Percentiles rank a stretch among this genome's conserved stretches.
phyloP scores from a whole-genome alignment of 208 protist genomes.

The Novymonas esmeraldas region DNA sequence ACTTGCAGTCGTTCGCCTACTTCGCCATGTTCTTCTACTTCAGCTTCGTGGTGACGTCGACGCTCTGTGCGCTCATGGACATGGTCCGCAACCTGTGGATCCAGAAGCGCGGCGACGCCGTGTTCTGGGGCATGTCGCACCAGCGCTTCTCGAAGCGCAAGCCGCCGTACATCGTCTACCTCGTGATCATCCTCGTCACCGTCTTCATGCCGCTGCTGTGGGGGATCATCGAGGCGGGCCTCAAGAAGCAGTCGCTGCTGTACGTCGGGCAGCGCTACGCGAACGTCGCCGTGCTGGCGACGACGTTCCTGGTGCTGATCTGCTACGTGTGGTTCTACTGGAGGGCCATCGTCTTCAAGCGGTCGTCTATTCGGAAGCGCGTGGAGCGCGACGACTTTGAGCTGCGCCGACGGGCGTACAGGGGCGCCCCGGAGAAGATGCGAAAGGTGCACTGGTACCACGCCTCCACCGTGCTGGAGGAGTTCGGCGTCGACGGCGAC shows the following conservation, averaged over 20 bases:
- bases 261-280: constrained; percentile 75
- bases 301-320: constrained; percentile 52
- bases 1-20: constrained; percentile 63
- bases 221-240: constrained; percentile 61
- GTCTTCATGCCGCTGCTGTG: constrained; percentile 78
- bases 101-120: constrained; percentile 54
- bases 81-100: constrained; percentile 75
- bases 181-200: constrained; percentile 66
- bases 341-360: constrained; percentile 65
- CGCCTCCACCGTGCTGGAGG: constrained; percentile 74
- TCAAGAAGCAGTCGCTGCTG: constrained; percentile 61
- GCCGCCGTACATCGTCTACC: constrained; percentile 78
- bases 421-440: constrained; percentile 42
- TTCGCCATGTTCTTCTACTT: constrained; percentile 82
- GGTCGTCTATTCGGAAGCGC: constrained; percentile 40
- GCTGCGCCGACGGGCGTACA: constrained; percentile 61
- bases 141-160: constrained; percentile 49
- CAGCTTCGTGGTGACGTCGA: constrained; percentile 65
- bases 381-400: constrained; percentile 67
- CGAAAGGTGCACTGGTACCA: constrained; percentile 88
- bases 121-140: constrained; percentile 83
- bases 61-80: constrained; percentile 71
- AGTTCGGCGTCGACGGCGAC: constrained; percentile 82
- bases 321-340: constrained; percentile 90
- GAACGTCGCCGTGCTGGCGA: constrained; percentile 63